phyloP scores from a whole-genome alignment of 352 stramenopile species.

The Blastocystis sp. region DNA sequence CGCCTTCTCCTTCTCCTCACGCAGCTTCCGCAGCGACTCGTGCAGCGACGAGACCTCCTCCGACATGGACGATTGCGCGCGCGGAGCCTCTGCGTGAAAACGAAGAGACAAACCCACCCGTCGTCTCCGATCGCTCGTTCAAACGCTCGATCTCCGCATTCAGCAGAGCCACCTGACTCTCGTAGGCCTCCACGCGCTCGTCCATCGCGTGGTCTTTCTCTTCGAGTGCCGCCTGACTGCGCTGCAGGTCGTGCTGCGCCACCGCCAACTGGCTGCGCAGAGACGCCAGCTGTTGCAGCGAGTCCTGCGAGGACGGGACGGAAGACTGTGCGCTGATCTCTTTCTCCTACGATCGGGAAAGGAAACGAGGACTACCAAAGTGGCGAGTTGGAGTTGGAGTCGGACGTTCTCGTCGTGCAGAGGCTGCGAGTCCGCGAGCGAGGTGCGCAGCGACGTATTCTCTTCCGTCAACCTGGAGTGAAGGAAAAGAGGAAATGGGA shows the following conservation, averaged over 20 bases:
- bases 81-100: not conserved
- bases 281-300: not conserved
- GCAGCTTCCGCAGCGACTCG: not conserved
- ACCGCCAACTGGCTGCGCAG: not conserved
- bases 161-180: conserved; percentile 22
- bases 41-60: not conserved
- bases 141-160: not conserved
- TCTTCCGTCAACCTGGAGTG: not conserved
- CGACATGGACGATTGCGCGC: no score
- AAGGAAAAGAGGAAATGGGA: not conserved
- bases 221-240: not conserved
- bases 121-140: no score
- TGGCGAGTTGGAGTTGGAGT: conserved; percentile 27
- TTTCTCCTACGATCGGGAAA: not conserved
- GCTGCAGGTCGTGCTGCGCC: not conserved
- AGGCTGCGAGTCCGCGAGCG: not conserved
- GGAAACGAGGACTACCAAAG: not conserved
- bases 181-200: not conserved
- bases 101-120: not conserved
- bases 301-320: not conserved
- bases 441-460: not conserved
- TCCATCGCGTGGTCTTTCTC: not conserved
- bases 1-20: not conserved
- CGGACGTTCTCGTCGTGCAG: conserved; percentile 33
- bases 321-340: conserved; percentile 34